Evolutionary conservation across 1,284 basidiomycete genomes (phyloP).

Genomic region (Cutaneotrichosporon dermatis): DNA sequence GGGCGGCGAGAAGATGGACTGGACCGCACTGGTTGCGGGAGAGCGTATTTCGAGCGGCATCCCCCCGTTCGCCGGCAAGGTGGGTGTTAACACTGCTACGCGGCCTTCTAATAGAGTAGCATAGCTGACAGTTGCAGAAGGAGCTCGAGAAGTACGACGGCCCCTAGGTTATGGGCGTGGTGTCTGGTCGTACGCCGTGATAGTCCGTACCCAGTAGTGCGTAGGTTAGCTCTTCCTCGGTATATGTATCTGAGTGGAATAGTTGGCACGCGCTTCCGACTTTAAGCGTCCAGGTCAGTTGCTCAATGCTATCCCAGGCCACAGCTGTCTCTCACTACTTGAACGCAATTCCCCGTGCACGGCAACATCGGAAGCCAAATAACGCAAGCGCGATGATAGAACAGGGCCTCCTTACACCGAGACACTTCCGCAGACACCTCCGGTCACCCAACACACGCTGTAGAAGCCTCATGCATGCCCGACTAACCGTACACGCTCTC

Average conservation of each 20-base stretch:
- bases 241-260: too few relatives aligned
- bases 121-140: slow-evolving; percentile 3
- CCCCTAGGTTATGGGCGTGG: background rate
- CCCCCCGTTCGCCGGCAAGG: slow-evolving; percentile 44
- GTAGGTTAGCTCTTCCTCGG: background rate
- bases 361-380: too few relatives aligned
- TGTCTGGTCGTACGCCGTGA: too few relatives aligned
- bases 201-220: background rate
- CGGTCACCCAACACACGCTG: background rate
- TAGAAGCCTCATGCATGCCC: slow-evolving; percentile 27
- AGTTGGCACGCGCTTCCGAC: too few relatives aligned
- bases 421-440: background rate
- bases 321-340: too few relatives aligned
- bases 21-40: slow-evolving; percentile 48
- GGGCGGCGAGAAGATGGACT: slow-evolving; percentile 47
- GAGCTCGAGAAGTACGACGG: slow-evolving; percentile 14
- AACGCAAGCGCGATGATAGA: too few relatives aligned
- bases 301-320: too few relatives aligned
- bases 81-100: slow-evolving; percentile 16
- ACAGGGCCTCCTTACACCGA: too few relatives aligned
- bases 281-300: too few relatives aligned
- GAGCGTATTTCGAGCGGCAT: slow-evolving; percentile 48
- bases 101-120: background rate
- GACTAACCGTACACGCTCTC: slow-evolving; percentile 21
- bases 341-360: too few relatives aligned